These are phyloP conservation scores for Aspergillus glaucus DNA, from an alignment of 2,329 filamentous ascomycete species.

Conservation along the genomic window DNA sequence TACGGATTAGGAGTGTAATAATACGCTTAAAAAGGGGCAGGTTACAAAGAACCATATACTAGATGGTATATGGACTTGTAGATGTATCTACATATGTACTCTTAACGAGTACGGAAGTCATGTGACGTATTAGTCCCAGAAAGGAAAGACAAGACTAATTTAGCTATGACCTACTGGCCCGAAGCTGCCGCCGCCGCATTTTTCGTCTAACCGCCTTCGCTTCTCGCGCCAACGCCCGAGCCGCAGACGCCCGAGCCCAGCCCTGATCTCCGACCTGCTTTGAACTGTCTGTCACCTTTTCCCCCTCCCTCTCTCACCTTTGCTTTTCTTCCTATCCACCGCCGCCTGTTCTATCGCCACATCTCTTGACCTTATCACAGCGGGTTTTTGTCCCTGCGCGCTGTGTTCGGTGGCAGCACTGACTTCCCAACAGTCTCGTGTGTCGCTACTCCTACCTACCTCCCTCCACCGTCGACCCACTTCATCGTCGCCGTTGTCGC, in stretches of 20 bases:
- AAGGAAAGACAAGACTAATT: not conserved
- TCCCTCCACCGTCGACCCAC: not conserved
- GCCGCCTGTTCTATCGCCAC: not conserved
- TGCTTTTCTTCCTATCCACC: constrained; percentile 2
- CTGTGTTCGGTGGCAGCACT: constrained; percentile 20
- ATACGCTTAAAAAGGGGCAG: too few relatives aligned
- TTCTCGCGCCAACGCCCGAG: constrained; percentile 25
- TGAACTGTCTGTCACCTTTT: constrained; percentile 10
- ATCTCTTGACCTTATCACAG: constrained; percentile 5
- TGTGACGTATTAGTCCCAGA: not conserved
- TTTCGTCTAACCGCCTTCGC: constrained; percentile 25
- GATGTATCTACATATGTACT: too few relatives aligned
- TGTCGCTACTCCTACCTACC: constrained; percentile 3
- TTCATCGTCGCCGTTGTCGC: constrained; percentile 2
- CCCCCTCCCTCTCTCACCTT: constrained; percentile 1
- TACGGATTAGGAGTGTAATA: too few relatives aligned
- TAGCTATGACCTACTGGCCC: not conserved
- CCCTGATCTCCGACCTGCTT: constrained; percentile 18
- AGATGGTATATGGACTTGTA: too few relatives aligned
- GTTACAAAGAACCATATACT: too few relatives aligned
- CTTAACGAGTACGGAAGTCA: too few relatives aligned
- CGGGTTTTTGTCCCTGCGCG: constrained; percentile 12
- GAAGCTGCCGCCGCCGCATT: constrained; percentile 6
- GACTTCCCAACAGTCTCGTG: constrained; percentile 11
- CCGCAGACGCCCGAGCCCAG: constrained; percentile 20